Base-by-base conservation (phyloP, 2,329 filamentous ascomycete genomes). In the Ceratocystis smalleyi region DNA sequence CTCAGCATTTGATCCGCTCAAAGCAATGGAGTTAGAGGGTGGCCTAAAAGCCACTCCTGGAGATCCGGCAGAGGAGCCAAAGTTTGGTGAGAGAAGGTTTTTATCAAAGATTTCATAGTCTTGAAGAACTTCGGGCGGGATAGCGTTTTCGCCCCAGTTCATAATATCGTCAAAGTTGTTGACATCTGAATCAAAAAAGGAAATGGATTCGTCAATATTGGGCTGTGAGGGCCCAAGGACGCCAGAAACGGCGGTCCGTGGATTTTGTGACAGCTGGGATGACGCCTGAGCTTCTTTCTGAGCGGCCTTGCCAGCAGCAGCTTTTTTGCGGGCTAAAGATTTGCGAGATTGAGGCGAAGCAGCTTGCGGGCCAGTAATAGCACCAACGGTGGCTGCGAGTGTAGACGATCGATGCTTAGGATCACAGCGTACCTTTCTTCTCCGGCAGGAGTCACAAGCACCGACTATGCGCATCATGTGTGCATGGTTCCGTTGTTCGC, bases 391-490 rank as follows among this genome's bases (percentile, higher is more conserved):
- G 63, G 71, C 71, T 2, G 72, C 70, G 66, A n/a, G 1, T 19
- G 12, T 35, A 6, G 30, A 30, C 6, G 10, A 43, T 76, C 78
- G 81, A 72, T 84, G 81, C 73, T 78, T 81, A 1, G 82, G 82
- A 68, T 83, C 81, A 70, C 82, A 84, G 57, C 82, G 79, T 49
- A 81, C 77, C 79, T 86, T 86, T 78, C 84, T 86, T 71, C 75
- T 77, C 67, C 77, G 76, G 75, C 83, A 86, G 67, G 76, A 75
- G 54, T 84, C 80, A 71, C 83, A 86, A n/a, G 83, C 83, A 74
- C 85, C 85, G 71, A 85, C 82, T 70, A 83, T 83, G 66, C 83
- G 77, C 81, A 86, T 86, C 59, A 85, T 74, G 68, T 85, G 83
- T 5, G 83, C 83, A 70, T 85, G 83, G 63, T 85, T 83, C 43